Evolutionary conservation across 2,329 filamentous ascomycete species (phyloP), one percentile per base, ranked within the genome.

Genomic region (Talaromyces marneffei): DNA sequence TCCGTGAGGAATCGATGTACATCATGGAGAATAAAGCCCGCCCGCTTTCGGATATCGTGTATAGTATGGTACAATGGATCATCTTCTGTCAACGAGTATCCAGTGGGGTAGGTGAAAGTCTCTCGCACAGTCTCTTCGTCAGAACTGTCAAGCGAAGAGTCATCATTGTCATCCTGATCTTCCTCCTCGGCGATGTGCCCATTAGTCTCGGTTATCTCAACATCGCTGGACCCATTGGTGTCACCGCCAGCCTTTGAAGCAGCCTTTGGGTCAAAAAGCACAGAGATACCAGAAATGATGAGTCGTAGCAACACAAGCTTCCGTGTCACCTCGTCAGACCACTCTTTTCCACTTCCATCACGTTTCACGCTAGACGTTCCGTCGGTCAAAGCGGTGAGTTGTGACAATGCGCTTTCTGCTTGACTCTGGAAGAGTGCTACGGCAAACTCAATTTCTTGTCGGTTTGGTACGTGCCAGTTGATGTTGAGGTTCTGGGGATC

Each of bases 301-400:
- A 99, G 82, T 31, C 93, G 84, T 14, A 99, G 81, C 57, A 97
- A 87, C 12, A 93, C 90, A 61, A 99, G 82, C 66, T 96, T 91
- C 60, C 94, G 83, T 1, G 92, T 93, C 29, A 97, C 88, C 73
- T 99, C 95, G 72, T 99, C 94, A 0, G 93, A 97, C 94, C 94
- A 99, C 69, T 97, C 93, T 75, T 97, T 99, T 67, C 96, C 95
- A 73, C 93, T 96, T 39, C 94, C 94, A 66, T 92, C 93, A 61
- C 93, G 85, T 74, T 92, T 95, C 58, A 97, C 88, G 2, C 87
- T 88, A 1, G 92, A 88, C 37, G 88, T 84, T 50, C 91, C 87
- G 64, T 90, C 87, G 70, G 91, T 95, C n/a, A 99, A 82, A 7
- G 87, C 84, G 64, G 85, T 84, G 12, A 99, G 78, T 64, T 91